Evolutionary conservation across 1,139 yeast species (phyloP).

Genomic region (Pichia sp.): DNA sequence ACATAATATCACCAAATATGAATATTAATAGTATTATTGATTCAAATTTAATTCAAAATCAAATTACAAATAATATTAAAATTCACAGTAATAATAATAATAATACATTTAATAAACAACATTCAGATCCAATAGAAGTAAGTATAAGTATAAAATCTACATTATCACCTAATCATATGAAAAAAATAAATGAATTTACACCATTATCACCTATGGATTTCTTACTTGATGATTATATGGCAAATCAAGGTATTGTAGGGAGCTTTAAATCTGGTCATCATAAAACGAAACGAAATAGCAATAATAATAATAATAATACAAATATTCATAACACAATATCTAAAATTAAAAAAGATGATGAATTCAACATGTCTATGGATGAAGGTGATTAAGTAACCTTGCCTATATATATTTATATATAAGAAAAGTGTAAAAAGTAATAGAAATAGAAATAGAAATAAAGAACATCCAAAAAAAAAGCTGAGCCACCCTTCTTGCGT

Average conservation of each 20-base stretch:
- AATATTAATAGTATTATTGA: not conserved
- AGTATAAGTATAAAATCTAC: conserved; percentile 13
- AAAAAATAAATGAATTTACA: conserved; percentile 27
- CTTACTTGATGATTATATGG: conserved; percentile 25
- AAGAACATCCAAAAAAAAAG: no score
- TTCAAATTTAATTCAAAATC: not conserved
- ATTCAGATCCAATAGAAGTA: conserved; percentile 7
- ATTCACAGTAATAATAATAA: not conserved
- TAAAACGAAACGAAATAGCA: not conserved
- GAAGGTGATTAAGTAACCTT: not conserved
- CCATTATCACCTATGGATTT: conserved; percentile 32
- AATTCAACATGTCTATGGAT: conserved; percentile 8
- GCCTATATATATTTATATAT: no score
- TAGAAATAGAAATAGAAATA: no score
- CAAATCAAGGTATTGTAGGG: conserved; percentile 1
- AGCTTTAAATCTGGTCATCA: not conserved
- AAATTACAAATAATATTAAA: not conserved
- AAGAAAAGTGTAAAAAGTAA: no score
- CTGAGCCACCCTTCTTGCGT: no score
- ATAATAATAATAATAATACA: conserved; percentile 1
- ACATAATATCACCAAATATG: conserved; percentile 1
- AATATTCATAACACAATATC: not conserved
- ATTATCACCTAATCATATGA: conserved; percentile 26
- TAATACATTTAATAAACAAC: not conserved
- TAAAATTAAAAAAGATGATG: conserved; percentile 1